phyloP scores from a whole-genome alignment of 176 grass and related monocot genomes.

The Zea luxurians region DNA sequence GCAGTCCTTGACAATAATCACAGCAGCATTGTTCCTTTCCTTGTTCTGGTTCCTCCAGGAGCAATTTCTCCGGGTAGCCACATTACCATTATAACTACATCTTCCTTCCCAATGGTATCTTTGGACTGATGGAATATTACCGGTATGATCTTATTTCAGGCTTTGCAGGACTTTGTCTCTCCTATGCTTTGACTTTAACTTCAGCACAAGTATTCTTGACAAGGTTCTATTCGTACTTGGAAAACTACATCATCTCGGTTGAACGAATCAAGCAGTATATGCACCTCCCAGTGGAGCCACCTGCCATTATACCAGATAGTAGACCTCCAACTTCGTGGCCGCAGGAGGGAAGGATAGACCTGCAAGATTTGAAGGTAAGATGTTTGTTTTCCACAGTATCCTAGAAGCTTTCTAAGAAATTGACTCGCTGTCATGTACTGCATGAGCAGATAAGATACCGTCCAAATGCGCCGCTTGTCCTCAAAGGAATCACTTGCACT shows the following conservation, averaged over 20 bases:
- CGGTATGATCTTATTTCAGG: constrained; percentile 52
- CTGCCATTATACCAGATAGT: constrained; percentile 59
- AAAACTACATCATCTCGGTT: constrained; percentile 83
- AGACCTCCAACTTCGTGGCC: constrained; percentile 89
- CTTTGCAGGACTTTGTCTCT: constrained; percentile 87
- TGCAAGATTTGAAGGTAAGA: constrained; percentile 83
- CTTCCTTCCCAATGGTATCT: constrained; percentile 10
- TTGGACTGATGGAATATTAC: constrained; percentile 14
- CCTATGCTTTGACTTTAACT: constrained; percentile 75
- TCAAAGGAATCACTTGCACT: constrained; percentile 90
- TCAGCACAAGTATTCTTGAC: constrained; percentile 65
- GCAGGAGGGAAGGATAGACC: constrained; percentile 70
- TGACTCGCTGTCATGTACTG: constrained; percentile 13
- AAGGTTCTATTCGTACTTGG: constrained; percentile 79
- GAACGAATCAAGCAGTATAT: constrained; percentile 92
- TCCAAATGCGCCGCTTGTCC: constrained; percentile 70
- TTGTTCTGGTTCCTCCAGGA: constrained; percentile 74
- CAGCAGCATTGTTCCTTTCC: constrained; percentile 76
- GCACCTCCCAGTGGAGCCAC: constrained; percentile 72
- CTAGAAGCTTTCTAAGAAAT: constrained; percentile 20
- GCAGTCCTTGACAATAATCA: constrained; percentile 72
- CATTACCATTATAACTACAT: neutral
- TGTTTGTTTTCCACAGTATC: neutral
- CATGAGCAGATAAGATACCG: constrained; percentile 81
- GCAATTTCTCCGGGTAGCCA: constrained; percentile 69